Evolutionary conservation across 352 stramenopile genomes (phyloP).

Genomic region (Elongisporangium anandrum): DNA sequence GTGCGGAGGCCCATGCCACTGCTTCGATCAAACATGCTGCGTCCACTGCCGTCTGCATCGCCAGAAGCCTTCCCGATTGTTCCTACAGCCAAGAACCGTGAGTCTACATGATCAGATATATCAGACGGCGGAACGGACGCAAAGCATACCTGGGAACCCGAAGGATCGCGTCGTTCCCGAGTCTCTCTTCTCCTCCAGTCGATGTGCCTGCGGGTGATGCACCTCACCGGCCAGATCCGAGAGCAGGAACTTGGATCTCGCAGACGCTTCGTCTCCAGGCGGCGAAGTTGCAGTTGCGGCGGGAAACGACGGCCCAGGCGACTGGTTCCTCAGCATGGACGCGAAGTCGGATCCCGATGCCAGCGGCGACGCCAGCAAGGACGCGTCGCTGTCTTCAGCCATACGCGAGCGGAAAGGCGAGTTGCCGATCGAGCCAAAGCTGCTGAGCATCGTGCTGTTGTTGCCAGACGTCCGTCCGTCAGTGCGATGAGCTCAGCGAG

Average conservation of each 20-base stretch:
- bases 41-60: neutral
- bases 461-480: neutral
- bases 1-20: neutral
- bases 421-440: neutral
- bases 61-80: neutral
- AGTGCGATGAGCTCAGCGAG: neutral
- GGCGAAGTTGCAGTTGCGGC: constrained; percentile 4
- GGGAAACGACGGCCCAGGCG: constrained; percentile 15
- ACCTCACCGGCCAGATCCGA: constrained; percentile 61
- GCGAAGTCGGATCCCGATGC: neutral
- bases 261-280: constrained; percentile 3
- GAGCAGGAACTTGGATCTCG: constrained; percentile 30
- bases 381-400: neutral
- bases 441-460: constrained; percentile 1
- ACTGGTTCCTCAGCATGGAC: neutral
- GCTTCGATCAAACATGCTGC: constrained; percentile 7
- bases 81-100: neutral
- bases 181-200: neutral
- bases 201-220: constrained; percentile 23
- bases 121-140: neutral
- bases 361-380: neutral
- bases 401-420: neutral
- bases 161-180: constrained; percentile 18
- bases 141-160: constrained; percentile 30
- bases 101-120: neutral